Base-by-base conservation (phyloP, 2,329 filamentous ascomycete species). In the Trichoderma atrobrunneum region DNA sequence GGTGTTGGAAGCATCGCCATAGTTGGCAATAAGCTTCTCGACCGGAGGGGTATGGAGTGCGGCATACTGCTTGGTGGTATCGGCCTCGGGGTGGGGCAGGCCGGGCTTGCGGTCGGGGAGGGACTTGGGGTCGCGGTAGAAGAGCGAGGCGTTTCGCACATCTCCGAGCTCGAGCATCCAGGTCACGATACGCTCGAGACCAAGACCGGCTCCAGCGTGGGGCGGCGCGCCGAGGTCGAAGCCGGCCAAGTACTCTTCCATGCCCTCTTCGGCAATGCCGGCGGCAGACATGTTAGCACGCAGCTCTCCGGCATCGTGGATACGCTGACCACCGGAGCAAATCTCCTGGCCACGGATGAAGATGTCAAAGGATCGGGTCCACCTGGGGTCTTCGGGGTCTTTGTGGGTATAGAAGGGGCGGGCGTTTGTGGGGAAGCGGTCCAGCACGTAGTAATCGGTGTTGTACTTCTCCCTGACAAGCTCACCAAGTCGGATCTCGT, bases 321-420 rank as follows among this genome's bases (percentile, higher is more conserved):
- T 97, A 88, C 95, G 94, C 81, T 98, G 95, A 8, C 95, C 95
- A 76, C 95, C 95, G 1, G 93, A 95, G 60, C 95, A 90, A 72
- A 98, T 96, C 80, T 98, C 95, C 78, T 98, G 95, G 0, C 95
- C 95, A 34, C 95, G 92, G 57, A 97, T 88, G 83, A 98, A 98
- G 72, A 98, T 97, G 80, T 98, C 95, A 77, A 97, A 98, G 0
- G 95, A 97, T 80, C 97, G 97, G 65, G 95, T 98, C 80, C 90
- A 89, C 39, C 87, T 86, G 14, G 88, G 85, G 77, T 97, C 89
- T 18, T 91, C 85, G 2, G 91, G 88, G 74, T 97, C 93, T 32
- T 91, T 91, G 88, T 97, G 95, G 1, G 95, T 93, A 79, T 98
- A 97, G 82, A 98, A 97, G 0, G 95, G 95, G 57, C 95, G 89